Conservation (phyloP, 1,139 yeast species). For the Protomyces inundatus region DNA sequence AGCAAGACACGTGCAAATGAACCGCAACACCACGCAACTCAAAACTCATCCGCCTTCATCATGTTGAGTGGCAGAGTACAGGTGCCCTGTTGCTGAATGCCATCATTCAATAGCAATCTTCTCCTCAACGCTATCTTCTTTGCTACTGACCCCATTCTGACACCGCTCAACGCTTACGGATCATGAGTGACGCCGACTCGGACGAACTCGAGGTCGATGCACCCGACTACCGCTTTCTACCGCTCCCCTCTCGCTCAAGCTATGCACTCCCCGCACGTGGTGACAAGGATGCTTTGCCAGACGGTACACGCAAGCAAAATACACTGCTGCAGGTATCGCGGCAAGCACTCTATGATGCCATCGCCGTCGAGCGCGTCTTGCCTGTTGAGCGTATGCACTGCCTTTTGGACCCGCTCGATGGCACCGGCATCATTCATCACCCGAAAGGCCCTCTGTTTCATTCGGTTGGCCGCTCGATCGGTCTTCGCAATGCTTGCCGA, state of each 20-base stretch:
- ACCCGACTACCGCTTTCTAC: slow-evolving; percentile 16
- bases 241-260: not conserved
- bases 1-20: no score
- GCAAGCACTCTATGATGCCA: slow-evolving; percentile 67
- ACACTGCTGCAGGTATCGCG: slow-evolving; percentile 52
- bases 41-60: no score
- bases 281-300: slow-evolving; percentile 83
- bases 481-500: slow-evolving; percentile 32
- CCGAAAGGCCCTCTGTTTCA: slow-evolving; percentile 71
- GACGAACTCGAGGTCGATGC: slow-evolving; percentile 4
- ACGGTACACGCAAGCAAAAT: slow-evolving; percentile 61
- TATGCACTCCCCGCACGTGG: slow-evolving; percentile 68
- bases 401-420: slow-evolving; percentile 21
- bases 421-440: slow-evolving; percentile 34
- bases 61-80: no score
- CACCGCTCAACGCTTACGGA: no score
- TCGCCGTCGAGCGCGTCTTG: slow-evolving; percentile 56
- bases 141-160: no score
- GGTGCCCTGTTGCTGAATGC: no score
- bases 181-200: not conserved
- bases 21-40: no score
- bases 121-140: no score
- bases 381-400: slow-evolving; percentile 40
- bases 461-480: slow-evolving; percentile 61
- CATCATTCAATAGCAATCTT: no score